Evolutionary conservation across 2,329 filamentous ascomycete genomes (phyloP).

Genomic region (Alternaria arbusti): DNA sequence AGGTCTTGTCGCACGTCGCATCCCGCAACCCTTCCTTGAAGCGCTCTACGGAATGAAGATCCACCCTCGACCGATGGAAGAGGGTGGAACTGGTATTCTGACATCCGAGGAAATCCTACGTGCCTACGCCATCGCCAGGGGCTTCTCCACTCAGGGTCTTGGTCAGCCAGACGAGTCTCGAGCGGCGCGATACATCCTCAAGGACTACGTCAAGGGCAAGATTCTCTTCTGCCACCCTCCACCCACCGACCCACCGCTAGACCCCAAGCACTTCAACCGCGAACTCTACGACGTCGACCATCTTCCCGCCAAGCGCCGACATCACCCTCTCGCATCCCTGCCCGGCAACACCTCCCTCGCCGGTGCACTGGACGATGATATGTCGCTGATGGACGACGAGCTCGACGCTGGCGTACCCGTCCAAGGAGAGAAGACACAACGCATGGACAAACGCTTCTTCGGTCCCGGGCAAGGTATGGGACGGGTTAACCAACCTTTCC

Average conservation of each 20-base stretch:
- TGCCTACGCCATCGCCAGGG: slow-evolving; percentile 86
- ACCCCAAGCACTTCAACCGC: slow-evolving; percentile 79
- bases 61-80: slow-evolving; percentile 77
- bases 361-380: slow-evolving; percentile 37
- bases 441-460: slow-evolving; percentile 91
- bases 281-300: slow-evolving; percentile 86
- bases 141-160: slow-evolving; percentile 86
- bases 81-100: slow-evolving; percentile 87
- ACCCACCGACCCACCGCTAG: slow-evolving; percentile 68
- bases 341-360: slow-evolving; percentile 46
- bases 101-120: slow-evolving; percentile 84
- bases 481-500: slow-evolving; percentile 81
- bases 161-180: slow-evolving; percentile 93
- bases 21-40: slow-evolving; percentile 88
- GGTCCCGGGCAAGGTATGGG: slow-evolving; percentile 65
- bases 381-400: slow-evolving; percentile 52
- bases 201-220: slow-evolving; percentile 98
- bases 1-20: slow-evolving; percentile 79
- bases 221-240: slow-evolving; percentile 91
- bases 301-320: slow-evolving; percentile 80
- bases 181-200: slow-evolving; percentile 86
- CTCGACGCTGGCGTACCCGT: slow-evolving; percentile 52
- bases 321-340: slow-evolving; percentile 62
- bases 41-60: slow-evolving; percentile 95
- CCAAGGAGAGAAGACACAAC: slow-evolving; percentile 74